Evolutionary conservation across 2,329 filamentous ascomycete species (phyloP).

Genomic region (Macroventuria anomochaeta): DNA sequence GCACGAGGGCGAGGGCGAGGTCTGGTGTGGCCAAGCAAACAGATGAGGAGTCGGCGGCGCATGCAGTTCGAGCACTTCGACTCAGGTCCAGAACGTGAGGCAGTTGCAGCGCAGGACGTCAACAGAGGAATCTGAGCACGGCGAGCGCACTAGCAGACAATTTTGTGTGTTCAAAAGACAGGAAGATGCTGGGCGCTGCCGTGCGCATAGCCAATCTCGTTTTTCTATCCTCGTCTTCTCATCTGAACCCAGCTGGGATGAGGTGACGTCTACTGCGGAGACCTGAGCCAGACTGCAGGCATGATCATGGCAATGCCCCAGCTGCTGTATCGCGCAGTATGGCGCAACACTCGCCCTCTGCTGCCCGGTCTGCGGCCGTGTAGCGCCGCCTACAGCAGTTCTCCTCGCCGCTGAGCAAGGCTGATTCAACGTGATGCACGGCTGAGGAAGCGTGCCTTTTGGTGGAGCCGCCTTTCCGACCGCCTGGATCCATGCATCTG

Average conservation of each 20-base stretch:
- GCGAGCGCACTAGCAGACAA: not conserved
- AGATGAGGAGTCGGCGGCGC: conserved; percentile 3
- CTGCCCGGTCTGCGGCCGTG: not conserved
- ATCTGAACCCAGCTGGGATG: not conserved
- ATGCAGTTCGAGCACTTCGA: conserved; percentile 1
- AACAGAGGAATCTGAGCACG: not conserved
- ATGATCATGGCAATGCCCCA: not conserved
- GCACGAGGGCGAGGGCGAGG: conserved; percentile 5
- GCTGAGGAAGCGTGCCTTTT: not conserved
- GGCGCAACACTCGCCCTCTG: not conserved
- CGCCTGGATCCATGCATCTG: not conserved
- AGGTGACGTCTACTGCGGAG: conserved; percentile 1
- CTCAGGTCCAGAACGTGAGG: conserved; percentile 3
- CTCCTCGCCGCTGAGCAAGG: not conserved
- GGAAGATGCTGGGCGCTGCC: not conserved
- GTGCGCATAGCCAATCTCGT: not conserved
- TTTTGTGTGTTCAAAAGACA: too few species aligned
- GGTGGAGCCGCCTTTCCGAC: conserved; percentile 5
- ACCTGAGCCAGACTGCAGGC: not conserved
- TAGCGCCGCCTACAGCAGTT: not conserved
- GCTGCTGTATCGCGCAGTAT: not conserved
- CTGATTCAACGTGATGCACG: not conserved
- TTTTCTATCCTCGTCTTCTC: not conserved
- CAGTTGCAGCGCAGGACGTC: conserved; percentile 2
- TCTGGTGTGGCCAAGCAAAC: conserved; percentile 23